A percentile compares a stretch with the other conserved stretches of the same genome.
phyloP scores from a whole-genome alignment of 1,139 yeast genomes.

The Yamadazyma aaseri region DNA sequence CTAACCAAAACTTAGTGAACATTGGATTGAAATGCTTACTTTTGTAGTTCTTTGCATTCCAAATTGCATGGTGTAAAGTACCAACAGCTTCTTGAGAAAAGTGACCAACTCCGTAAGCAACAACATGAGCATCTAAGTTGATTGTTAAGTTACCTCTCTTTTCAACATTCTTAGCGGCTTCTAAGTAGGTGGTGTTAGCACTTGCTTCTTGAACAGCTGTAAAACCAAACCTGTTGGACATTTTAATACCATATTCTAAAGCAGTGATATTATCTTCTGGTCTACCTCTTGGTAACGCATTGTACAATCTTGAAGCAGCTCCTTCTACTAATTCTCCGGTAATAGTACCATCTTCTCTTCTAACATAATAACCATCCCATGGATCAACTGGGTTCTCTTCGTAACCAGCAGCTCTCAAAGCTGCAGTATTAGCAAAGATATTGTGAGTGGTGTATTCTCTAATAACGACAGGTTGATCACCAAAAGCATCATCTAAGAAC shows the following conservation, averaged over 20 bases:
- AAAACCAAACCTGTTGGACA: slow-evolving; percentile 22
- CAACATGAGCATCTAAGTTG: slow-evolving; percentile 22
- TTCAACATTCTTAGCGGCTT: slow-evolving; percentile 19
- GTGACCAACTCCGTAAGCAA: slow-evolving; percentile 22
- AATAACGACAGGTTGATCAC: slow-evolving; percentile 23
- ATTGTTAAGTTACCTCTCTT: slow-evolving; percentile 17
- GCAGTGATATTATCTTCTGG: slow-evolving; percentile 19
- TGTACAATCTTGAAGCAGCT: slow-evolving; percentile 21
- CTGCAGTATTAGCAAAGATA: slow-evolving; percentile 23
- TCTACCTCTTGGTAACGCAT: slow-evolving; percentile 18
- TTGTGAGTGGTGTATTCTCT: slow-evolving; percentile 23
- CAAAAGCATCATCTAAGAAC: slow-evolving; percentile 22
- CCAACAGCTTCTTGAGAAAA: slow-evolving; percentile 21
- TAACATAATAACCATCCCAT: slow-evolving; percentile 22
- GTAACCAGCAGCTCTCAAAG: slow-evolving; percentile 23
- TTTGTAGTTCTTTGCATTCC: slow-evolving; percentile 19
- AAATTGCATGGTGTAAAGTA: slow-evolving; percentile 19
- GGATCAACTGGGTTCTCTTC: slow-evolving; percentile 22
- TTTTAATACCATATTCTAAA: slow-evolving; percentile 20
- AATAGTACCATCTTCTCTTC: slow-evolving; percentile 22
- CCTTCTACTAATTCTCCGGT: slow-evolving; percentile 24
- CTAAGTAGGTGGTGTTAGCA: slow-evolving; percentile 20
- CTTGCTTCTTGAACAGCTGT: slow-evolving; percentile 24
- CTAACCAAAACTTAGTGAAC: slow-evolving; percentile 21
- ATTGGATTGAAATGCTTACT: slow-evolving; percentile 21